Evolutionary conservation across 2,329 filamentous ascomycete genomes (phyloP), one percentile per base, ranked within the genome.

Genomic region (Hymenoscyphus fraxineus): DNA sequence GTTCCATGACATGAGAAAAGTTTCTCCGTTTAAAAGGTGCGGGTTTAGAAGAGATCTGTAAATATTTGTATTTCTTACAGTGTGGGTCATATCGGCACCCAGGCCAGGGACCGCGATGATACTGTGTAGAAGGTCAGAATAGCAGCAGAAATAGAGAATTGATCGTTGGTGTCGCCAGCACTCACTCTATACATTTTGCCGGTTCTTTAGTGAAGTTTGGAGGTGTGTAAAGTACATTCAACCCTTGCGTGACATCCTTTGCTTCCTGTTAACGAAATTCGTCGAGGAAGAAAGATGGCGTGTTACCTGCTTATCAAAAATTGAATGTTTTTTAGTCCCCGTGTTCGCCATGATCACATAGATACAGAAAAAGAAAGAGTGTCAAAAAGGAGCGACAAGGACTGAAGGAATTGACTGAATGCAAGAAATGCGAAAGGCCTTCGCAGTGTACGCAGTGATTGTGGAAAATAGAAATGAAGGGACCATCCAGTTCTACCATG

Each of bases 91-190:
- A 40, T 31, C 39, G 12, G 58, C 13, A 22, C 61, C 61, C 1
- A 62, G 55, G 27, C 61, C 61, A 3, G 61, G 61, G 15, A 62
- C 61, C 22, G 54, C 51, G 32, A 62, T 56, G 16, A 62, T 62
- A 19, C 54, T 58, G 32, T 35, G 15, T 32, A 32, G n/a, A 35
- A n/a, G 31, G 13, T 57, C 19, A 54, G 10, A 39, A 22, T 6
- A 2, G 16, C 39, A 19, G 7, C 12, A 22, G 12, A 35, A 32
- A 40, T n/a, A 38, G 10, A 10, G 16, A 3, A 12, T 3, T 40
- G 22, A 39, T 4, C 10, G 19, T 27, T 4, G 35, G 38, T 3
- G 19, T 6, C 5, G 19, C 4, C 15, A 22, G 16, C 40, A 47
- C 58, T 19, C 32, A 60, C 58, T 60, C 58, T 22, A 60, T 47